phyloP scores from a whole-genome alignment of 2,329 filamentous ascomycete genomes.

The Dothideomycetes sp. region DNA sequence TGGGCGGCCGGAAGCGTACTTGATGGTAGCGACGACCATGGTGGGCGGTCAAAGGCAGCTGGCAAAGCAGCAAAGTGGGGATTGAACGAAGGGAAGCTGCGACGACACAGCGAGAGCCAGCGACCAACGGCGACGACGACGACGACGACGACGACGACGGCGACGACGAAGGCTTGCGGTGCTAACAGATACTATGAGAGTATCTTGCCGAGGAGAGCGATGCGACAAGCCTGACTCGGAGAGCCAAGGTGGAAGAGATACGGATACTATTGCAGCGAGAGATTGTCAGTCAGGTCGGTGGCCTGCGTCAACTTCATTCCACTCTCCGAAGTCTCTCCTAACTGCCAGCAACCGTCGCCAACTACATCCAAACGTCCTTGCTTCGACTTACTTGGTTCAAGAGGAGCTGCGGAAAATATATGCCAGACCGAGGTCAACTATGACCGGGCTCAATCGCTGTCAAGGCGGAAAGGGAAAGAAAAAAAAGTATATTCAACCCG shows the following conservation, averaged over 20 bases:
- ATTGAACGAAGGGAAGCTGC: conserved; percentile 7
- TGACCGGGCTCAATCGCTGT: too few relatives aligned
- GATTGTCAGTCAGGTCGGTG: conserved; percentile 4
- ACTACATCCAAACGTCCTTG: too few relatives aligned
- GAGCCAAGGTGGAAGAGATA: background rate
- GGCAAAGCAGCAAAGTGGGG: background rate
- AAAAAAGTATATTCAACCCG: background rate
- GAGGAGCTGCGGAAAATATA: too few relatives aligned
- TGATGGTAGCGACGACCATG: conserved; percentile 28
- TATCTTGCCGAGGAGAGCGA: background rate
- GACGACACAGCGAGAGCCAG: background rate
- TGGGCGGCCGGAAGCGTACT: conserved; percentile 18
- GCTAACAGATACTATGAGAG: background rate
- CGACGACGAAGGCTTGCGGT: too few relatives aligned
- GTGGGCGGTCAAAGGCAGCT: conserved; percentile 10
- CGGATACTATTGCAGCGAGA: conserved; percentile 1
- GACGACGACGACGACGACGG: too few relatives aligned
- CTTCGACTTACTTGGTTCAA: too few relatives aligned
- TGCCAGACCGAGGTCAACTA: too few relatives aligned
- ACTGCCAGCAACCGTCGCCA: too few relatives aligned
- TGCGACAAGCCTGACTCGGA: conserved; percentile 1
- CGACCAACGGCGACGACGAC: too few relatives aligned
- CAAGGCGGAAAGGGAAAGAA: too few relatives aligned
- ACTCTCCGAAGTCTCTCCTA: background rate
- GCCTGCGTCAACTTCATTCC: background rate